phyloP scores from a whole-genome alignment of 257 asterid genomes.

The Solanum chmielewskii region DNA sequence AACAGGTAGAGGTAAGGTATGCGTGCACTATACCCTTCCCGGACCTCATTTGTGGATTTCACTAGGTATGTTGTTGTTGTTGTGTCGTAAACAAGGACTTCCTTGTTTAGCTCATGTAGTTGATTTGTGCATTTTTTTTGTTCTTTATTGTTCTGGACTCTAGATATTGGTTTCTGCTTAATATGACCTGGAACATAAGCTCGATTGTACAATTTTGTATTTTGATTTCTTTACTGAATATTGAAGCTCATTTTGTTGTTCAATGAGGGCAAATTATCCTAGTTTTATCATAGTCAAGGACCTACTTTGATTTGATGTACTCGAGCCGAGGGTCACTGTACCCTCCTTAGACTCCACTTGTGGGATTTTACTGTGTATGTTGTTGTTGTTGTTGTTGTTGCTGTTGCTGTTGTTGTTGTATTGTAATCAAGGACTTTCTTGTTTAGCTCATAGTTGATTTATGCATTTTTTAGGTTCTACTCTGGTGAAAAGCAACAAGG shows the following conservation, averaged over 20 bases:
- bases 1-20: not conserved
- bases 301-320: not conserved
- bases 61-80: not conserved
- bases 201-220: not conserved
- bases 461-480: constrained; percentile 49
- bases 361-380: not conserved
- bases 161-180: not conserved
- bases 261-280: not conserved
- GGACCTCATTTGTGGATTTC: not conserved
- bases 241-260: not conserved
- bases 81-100: not conserved
- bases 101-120: constrained; percentile 11
- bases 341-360: not conserved
- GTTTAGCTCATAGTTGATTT: constrained; percentile 12
- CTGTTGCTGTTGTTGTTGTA: not conserved
- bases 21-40: not conserved
- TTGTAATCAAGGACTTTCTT: not conserved
- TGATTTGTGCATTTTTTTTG: not conserved
- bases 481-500: constrained; percentile 54
- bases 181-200: not conserved
- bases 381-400: not conserved
- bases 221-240: not conserved
- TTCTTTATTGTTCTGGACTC: not conserved
- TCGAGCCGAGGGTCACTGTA: not conserved
- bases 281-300: not conserved